Evolutionary conservation across 2,329 filamentous ascomycete genomes (phyloP), one percentile per base, ranked within the genome.

Genomic region (Aspergillus spinulosporus): DNA sequence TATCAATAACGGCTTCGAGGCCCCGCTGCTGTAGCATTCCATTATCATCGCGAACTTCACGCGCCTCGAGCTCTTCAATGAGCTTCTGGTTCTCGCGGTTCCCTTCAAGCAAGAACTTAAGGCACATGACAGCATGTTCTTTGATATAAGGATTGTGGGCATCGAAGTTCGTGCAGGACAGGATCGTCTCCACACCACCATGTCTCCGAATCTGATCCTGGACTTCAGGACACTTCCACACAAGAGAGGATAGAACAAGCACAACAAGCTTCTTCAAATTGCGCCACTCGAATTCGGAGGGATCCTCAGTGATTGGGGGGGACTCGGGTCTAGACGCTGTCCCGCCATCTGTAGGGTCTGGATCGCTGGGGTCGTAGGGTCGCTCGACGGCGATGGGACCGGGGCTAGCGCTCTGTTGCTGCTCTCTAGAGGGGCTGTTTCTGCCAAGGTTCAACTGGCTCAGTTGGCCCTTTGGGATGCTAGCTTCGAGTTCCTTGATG

Each of bases 181-280:
- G 83, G 15, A 97, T 82, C 0, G 90, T 87, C 63, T 96, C 89
- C 43, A 97, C 89, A 42, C 93, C 93, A 62, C 91, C 89, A 65
- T 93, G 85, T 48, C 86, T 83, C 44, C 95, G 84, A 60, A 97
- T 90, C 71, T 97, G 93, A 65, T 88, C 85, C 73, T 97, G 93
- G 0, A 97, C 92, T 6, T 85, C 83, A 1, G 88, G 83, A 64
- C 89, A 90, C 48, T 94, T 94, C 80, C 94, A 95, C 3, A 97
- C 86, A 0, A 97, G 83, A 0, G 89, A 91, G 0, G 90, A 92
- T 8, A 97, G 84, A 37, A 97, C 94, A 49, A 94, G 87, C 9
- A 97, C 88, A 42, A 95, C 92, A 57, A 96, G 86, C 49, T 92
- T 94, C 76, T 97, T 97, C 66, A 97, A 87, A 54, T 94, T 95